Evolutionary conservation across 345 rosid species (phyloP).

Genomic region (Angophora floribunda): DNA sequence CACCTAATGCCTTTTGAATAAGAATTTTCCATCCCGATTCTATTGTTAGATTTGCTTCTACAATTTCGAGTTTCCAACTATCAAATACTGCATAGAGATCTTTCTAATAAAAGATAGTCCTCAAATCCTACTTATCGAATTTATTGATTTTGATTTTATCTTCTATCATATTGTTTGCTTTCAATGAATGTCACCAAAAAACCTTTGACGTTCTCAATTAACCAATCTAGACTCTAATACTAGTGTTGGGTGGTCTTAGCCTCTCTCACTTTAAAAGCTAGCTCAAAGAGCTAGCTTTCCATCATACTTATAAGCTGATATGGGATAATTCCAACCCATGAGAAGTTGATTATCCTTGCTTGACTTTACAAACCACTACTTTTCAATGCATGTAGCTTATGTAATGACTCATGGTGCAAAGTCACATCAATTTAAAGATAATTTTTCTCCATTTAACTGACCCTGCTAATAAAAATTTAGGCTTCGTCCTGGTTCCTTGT

Average conservation of each 20-base stretch:
- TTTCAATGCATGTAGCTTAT: background rate
- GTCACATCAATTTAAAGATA: background rate
- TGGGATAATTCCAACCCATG: background rate
- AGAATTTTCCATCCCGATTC: no score
- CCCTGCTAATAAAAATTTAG: background rate
- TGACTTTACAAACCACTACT: background rate
- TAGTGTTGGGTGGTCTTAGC: background rate
- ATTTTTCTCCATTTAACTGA: background rate
- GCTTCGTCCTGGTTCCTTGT: background rate
- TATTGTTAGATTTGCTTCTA: no score
- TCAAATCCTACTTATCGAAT: no score
- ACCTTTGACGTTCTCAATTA: background rate
- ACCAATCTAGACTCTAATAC: background rate
- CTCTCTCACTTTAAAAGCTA: background rate
- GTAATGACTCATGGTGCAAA: background rate
- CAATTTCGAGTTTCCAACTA: no score
- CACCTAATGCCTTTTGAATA: no score
- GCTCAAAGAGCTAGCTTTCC: background rate
- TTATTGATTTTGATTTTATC: background rate
- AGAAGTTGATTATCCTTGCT: background rate
- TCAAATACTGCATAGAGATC: no score
- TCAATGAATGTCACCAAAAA: background rate
- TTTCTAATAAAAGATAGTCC: no score
- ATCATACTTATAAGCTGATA: no score
- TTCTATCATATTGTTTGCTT: background rate